Evolutionary conservation across 768 basidiomycete species (phyloP).

Genomic region (Russula ochroleuca): DNA sequence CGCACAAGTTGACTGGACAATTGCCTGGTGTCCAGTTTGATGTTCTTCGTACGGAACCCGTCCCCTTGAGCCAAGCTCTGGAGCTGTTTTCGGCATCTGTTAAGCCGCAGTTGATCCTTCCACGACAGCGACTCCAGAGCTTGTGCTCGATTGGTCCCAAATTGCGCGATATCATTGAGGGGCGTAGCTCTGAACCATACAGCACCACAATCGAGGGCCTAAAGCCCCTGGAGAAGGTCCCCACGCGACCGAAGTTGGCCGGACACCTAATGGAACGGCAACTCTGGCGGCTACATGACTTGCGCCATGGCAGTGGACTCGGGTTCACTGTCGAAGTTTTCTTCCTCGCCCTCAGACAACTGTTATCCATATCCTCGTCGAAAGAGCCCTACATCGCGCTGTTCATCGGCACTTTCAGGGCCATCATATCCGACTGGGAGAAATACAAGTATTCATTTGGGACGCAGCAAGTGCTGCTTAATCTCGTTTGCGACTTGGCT

Average conservation of each 20-base stretch:
- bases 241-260: background rate
- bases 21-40: constrained; percentile 9
- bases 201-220: background rate
- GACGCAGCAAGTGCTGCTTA: constrained; percentile 27
- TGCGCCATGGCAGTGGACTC: constrained; percentile 6
- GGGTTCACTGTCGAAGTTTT: constrained; percentile 17
- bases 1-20: background rate
- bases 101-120: background rate
- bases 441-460: constrained; percentile 5
- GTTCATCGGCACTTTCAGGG: constrained; percentile 10
- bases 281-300: constrained; percentile 3
- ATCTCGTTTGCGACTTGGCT: constrained; percentile 30
- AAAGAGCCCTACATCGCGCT: background rate
- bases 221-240: background rate
- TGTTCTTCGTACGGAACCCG: background rate
- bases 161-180: background rate
- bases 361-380: background rate
- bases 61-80: background rate
- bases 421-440: constrained; percentile 18
- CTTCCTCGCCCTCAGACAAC: constrained; percentile 1
- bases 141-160: background rate
- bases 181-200: background rate
- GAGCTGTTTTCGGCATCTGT: background rate
- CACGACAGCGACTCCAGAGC: background rate
- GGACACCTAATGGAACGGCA: constrained; percentile 4